These are phyloP conservation scores for Jimgerdemannia flammicorona DNA, from an alignment of 192 early-diverging fungal species.

Conservation along the genomic window DNA sequence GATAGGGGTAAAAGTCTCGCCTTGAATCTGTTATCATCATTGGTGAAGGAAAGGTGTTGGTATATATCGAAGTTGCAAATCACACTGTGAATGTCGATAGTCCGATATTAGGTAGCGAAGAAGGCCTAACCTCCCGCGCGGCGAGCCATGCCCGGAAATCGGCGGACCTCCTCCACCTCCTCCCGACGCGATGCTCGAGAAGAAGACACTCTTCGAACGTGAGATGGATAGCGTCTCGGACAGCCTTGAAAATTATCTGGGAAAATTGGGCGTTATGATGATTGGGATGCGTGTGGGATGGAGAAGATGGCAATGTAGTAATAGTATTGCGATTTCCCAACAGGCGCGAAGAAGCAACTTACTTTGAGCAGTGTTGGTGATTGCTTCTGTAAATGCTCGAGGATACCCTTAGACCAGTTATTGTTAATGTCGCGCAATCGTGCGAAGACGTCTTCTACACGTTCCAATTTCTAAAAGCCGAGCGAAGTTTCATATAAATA, in stretches of 20 bases:
- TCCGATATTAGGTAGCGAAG: too few species aligned
- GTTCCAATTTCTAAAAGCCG: conserved; percentile 16
- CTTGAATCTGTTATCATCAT: too few species aligned
- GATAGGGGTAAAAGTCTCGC: too few species aligned
- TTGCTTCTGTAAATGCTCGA: conserved; percentile 28
- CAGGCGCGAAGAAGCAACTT: not conserved
- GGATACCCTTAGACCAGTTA: conserved; percentile 37
- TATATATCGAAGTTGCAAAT: not conserved
- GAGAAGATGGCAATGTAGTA: too few species aligned
- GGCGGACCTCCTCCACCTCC: conserved; percentile 2
- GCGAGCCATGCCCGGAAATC: conserved; percentile 1
- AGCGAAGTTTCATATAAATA: not conserved
- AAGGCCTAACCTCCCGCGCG: too few species aligned
- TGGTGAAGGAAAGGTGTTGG: too few species aligned
- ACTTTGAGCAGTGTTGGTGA: conserved; percentile 34
- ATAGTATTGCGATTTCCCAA: too few species aligned
- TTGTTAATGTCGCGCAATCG: conserved; percentile 30
- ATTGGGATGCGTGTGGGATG: too few species aligned
- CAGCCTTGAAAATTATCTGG: conserved; percentile 6
- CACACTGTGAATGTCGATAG: too few species aligned
- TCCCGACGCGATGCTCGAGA: conserved; percentile 2
- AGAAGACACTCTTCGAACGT: not conserved
- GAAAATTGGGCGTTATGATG: not conserved
- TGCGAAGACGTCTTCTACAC: conserved; percentile 22
- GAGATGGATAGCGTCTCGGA: not conserved